Evolutionary conservation across 1,284 basidiomycete species (phyloP).

Genomic region (Sporisorium reilianum): DNA sequence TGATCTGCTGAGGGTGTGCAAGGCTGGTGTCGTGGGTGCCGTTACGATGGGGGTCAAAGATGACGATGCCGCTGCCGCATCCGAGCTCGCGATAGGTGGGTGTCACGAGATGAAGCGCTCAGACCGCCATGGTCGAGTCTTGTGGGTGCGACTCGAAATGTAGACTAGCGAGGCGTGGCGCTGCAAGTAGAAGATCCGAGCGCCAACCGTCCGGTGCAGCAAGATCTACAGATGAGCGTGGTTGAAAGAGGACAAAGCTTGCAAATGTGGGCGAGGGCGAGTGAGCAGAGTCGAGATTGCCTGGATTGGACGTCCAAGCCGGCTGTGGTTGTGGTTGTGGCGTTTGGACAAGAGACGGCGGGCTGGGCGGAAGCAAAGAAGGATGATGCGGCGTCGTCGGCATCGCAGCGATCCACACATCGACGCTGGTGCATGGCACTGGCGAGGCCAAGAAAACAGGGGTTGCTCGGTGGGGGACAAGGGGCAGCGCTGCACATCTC

Average conservation of each 20-base stretch:
- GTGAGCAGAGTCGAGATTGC: not conserved
- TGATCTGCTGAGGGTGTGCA: not conserved
- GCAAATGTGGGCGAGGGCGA: not conserved
- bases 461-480: no score
- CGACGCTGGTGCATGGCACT: no score
- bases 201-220: not conserved
- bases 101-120: conserved; percentile 1
- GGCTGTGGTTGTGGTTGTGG: no score
- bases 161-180: not conserved
- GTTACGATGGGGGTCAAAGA: not conserved
- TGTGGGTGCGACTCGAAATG: not conserved
- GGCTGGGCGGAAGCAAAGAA: no score
- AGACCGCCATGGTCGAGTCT: conserved; percentile 6
- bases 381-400: no score
- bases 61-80: not conserved
- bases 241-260: not conserved
- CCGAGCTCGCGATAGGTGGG: not conserved
- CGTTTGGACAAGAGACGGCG: no score
- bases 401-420: no score
- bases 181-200: conserved; percentile 3
- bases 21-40: no score
- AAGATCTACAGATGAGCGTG: not conserved
- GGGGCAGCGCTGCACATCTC: no score
- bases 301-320: not conserved
- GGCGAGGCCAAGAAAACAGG: no score